Percentiles rank a stretch among this genome's conserved stretches.
phyloP scores from a whole-genome alignment of 208 protist genomes.

The Crithidia thermophila region DNA sequence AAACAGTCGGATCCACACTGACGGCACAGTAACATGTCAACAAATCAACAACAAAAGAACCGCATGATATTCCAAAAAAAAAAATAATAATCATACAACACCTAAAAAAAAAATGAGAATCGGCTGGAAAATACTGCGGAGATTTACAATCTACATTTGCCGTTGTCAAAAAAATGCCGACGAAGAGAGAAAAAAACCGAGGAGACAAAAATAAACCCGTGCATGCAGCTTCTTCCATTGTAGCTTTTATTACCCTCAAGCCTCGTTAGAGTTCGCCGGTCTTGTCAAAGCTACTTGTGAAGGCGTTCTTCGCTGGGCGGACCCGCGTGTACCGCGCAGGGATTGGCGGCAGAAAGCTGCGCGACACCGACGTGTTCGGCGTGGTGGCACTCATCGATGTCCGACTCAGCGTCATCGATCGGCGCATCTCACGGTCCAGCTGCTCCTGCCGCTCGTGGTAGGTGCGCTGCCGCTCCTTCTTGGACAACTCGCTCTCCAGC shows the following conservation, averaged over 20 bases:
- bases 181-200: too few species aligned
- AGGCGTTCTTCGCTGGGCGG: background rate
- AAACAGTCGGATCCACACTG: background rate
- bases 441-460: slow-evolving; percentile 43
- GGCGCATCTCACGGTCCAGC: slow-evolving; percentile 26
- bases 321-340: slow-evolving; percentile 15
- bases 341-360: slow-evolving; percentile 30
- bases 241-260: too few species aligned
- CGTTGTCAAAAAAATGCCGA: background rate
- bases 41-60: background rate
- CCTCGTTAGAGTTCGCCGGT: background rate
- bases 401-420: slow-evolving; percentile 13
- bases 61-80: background rate
- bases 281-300: background rate
- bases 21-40: background rate
- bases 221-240: background rate
- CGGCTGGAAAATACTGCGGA: background rate
- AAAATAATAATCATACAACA: too few species aligned
- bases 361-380: slow-evolving; percentile 1
- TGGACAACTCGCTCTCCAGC: slow-evolving; percentile 43
- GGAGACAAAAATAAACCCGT: background rate
- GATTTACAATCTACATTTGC: background rate
- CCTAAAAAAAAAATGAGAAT: background rate
- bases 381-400: background rate
- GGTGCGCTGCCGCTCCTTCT: slow-evolving; percentile 37